phyloP scores from a whole-genome alignment of 352 stramenopile species.

The Globisporangium yorkense region DNA sequence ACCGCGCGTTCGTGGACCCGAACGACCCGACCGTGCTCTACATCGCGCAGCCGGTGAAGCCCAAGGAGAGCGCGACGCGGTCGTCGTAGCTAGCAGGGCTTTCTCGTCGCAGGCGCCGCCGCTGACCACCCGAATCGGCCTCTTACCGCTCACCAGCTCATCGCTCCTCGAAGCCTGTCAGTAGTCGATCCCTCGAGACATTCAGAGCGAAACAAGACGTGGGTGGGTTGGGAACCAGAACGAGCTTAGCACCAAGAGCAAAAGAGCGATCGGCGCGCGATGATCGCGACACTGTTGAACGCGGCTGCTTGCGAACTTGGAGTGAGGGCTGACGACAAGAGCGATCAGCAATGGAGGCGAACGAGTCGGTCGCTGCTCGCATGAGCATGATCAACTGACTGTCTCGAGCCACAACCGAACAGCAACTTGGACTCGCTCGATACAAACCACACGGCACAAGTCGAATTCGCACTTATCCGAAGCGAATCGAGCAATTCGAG shows the following conservation, averaged over 20 bases:
- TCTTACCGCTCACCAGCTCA: not conserved
- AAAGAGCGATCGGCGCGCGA: no score
- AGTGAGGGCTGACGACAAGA: no score
- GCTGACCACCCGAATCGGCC: no score
- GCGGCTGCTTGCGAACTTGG: no score
- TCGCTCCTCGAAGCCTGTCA: no score
- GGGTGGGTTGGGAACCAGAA: no score
- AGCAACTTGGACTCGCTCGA: not conserved
- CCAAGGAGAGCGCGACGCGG: slow-evolving; percentile 8
- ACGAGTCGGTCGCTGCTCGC: not conserved
- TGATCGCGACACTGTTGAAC: no score
- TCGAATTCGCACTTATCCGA: not conserved
- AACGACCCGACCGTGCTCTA: slow-evolving; percentile 86
- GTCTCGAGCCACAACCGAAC: not conserved
- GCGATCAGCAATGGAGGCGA: not conserved
- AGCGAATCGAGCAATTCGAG: not conserved
- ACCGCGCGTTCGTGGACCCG: slow-evolving; percentile 81
- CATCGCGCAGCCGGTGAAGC: slow-evolving; percentile 60
- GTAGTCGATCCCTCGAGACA: no score
- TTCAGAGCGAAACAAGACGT: no score
- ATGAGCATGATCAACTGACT: not conserved
- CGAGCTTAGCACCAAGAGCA: no score
- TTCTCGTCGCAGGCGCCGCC: not conserved
- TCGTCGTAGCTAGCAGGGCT: slow-evolving; percentile 1
- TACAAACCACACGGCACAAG: not conserved